Base-by-base conservation (phyloP, 345 rosid species). In the Populus deltoides region DNA sequence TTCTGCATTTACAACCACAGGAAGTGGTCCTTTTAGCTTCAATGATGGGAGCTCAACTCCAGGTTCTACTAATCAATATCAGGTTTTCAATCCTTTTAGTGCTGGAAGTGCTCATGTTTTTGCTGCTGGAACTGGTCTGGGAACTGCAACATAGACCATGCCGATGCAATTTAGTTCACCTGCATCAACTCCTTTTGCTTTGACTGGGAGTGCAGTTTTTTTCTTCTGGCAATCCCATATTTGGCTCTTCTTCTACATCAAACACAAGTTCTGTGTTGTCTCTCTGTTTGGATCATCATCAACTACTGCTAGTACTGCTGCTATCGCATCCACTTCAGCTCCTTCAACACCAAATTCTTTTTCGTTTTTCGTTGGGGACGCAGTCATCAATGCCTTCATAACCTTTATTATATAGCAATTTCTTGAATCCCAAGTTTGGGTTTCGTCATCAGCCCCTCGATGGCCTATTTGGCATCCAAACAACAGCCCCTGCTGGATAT, bases 381-480 rank as follows among this genome's bases (percentile, higher is more conserved):
- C 7, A 16, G 20, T 66, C 39, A 6, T 66, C 68, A 7, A 18
- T 24, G 12, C 49, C 75, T 55, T 36, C 73, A 18, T 15, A 70
- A 4, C 55, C 73, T 24, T 45, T 22, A 8, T 7, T 27, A 7
- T 70, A 43, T 25, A 17, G 36, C 59, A n/a, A 4, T 70, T 35
- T 4, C 38, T 35, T 35, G 38, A 35, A 6, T 35, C 38, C 6
- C 38, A 35, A 4, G 38, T 4, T 35, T 4, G 38, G 38, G 5
- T 35, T 35, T 35, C 38, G 7, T 38, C 39, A 38, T 79, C 90
- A 90, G 98, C 97, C 98, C 45, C 92, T 94, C 78, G 97, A 94
- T 81, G 94, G 94, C 29, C 83, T 94, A 86, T 77, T 91, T 79
- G 98, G 92, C 80, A 82, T 80, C 25, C 92, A 87, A 84, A 89